Percentiles rank a stretch among this genome's conserved stretches.
phyloP scores from a whole-genome alignment of 1,139 yeast species.

The Fermentozyma sake region DNA sequence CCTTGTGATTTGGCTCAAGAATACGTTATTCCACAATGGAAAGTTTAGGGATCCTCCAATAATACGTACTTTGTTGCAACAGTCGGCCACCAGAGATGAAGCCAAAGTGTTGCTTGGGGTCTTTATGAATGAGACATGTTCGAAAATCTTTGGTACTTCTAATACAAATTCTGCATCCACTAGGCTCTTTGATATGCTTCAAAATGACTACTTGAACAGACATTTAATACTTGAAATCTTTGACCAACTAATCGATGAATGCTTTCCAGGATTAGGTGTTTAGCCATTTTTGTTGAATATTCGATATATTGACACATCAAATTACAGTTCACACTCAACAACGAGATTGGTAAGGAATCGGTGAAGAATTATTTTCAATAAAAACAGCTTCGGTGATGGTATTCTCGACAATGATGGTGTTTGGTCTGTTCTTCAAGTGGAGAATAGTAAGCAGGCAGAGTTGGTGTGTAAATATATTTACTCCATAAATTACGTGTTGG shows the following conservation, averaged over 20 bases:
- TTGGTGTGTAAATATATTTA: slow-evolving; percentile 96
- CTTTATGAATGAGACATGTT: slow-evolving; percentile 60
- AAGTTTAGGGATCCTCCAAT: slow-evolving; percentile 42
- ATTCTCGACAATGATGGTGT: slow-evolving; percentile 67
- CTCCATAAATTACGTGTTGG: too few species aligned
- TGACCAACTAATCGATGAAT: slow-evolving; percentile 42
- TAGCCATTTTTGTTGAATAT: too few species aligned
- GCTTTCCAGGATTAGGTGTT: slow-evolving; percentile 50
- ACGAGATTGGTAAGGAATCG: slow-evolving; percentile 86
- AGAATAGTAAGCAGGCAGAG: slow-evolving; percentile 91
- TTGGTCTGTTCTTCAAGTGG: slow-evolving; percentile 92
- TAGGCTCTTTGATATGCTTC: slow-evolving; percentile 62
- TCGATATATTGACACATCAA: slow-evolving; percentile 98
- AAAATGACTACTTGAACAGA: slow-evolving; percentile 66
- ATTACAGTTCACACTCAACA: slow-evolving; percentile 88
- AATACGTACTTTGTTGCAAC: slow-evolving; percentile 49
- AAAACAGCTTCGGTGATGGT: slow-evolving; percentile 93
- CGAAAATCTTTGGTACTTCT: slow-evolving; percentile 69
- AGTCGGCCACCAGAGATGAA: slow-evolving; percentile 50
- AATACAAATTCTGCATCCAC: slow-evolving; percentile 62
- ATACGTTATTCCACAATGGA: slow-evolving; percentile 65
- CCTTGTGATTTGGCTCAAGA: slow-evolving; percentile 38
- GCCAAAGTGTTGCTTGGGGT: slow-evolving; percentile 54
- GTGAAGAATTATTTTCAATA: slow-evolving; percentile 93
- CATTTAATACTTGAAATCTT: slow-evolving; percentile 58